Conservation (phyloP, 2,329 filamentous ascomycete species). For the Metarhizium humberi region DNA sequence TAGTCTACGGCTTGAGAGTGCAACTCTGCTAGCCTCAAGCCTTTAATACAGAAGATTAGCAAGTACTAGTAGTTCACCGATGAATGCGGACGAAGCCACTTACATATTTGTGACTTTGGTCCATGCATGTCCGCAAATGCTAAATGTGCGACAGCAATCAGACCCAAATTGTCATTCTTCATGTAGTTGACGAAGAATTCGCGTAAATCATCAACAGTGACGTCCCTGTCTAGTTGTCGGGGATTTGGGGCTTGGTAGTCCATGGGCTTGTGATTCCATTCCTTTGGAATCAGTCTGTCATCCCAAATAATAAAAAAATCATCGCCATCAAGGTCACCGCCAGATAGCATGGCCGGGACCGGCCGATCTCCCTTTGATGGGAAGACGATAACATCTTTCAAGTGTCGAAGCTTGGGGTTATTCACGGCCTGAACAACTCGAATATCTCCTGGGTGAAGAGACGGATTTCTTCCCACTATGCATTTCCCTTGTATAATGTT, state of each 20-base stretch:
- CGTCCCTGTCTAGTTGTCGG: conserved; percentile 45
- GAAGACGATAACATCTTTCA: conserved; percentile 81
- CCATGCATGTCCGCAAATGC: conserved; percentile 64
- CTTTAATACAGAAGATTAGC: conserved; percentile 22
- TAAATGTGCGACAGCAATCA: conserved; percentile 75
- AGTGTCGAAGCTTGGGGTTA: conserved; percentile 59
- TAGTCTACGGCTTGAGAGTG: conserved; percentile 94
- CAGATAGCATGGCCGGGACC: conserved; percentile 88
- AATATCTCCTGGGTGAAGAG: conserved; percentile 85
- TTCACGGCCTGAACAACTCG: conserved; percentile 81
- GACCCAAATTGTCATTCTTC: conserved; percentile 75
- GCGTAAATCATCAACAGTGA: conserved; percentile 64
- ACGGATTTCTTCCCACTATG: conserved; percentile 83
- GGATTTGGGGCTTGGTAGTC: conserved; percentile 56
- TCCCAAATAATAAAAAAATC: conserved; percentile 97
- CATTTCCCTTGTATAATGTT: conserved; percentile 67
- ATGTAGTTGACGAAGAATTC: conserved; percentile 88
- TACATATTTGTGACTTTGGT: conserved; percentile 60
- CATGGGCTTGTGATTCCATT: conserved; percentile 72
- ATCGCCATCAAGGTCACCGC: conserved; percentile 90
- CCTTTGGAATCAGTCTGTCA: conserved; percentile 54
- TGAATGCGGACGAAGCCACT: conserved; percentile 16
- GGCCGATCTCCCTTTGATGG: conserved; percentile 76
- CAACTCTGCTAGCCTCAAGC: conserved; percentile 61
- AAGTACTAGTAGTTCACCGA: not conserved